Conservation (phyloP, 495 filamentous ascomycete species). For the Tuber melanosporum region DNA sequence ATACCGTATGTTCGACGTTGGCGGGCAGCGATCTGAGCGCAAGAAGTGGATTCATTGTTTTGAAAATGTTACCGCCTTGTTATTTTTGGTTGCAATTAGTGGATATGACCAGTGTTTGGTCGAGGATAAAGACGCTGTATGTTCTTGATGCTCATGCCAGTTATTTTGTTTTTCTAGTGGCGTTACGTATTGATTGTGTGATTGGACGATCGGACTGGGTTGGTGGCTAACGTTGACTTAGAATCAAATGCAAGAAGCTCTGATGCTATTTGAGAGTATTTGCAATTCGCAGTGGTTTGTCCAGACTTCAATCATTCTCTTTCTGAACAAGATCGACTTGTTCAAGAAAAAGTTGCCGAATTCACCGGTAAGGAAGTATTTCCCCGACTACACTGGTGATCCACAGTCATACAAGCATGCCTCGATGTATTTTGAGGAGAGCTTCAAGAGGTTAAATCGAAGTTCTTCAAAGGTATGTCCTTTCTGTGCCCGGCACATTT, state of each 20-base stretch:
- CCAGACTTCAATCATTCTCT: conserved; percentile 90
- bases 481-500: not conserved
- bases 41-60: conserved; percentile 99
- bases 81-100: conserved; percentile 93
- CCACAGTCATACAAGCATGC: conserved; percentile 54
- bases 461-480: conserved; percentile 57
- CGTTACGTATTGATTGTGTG: not conserved
- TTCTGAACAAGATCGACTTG: conserved; percentile 98
- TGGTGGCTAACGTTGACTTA: conserved; percentile 42
- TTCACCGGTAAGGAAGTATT: conserved; percentile 80
- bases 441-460: conserved; percentile 79
- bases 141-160: conserved; percentile 41
- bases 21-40: conserved; percentile 90
- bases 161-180: conserved; percentile 9
- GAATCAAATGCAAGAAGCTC: conserved; percentile 99
- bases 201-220: not conserved
- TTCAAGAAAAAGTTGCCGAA: conserved; percentile 81
- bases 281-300: conserved; percentile 98
- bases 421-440: conserved; percentile 80
- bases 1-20: conserved; percentile 98
- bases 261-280: conserved; percentile 97
- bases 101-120: conserved; percentile 96
- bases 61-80: conserved; percentile 86
- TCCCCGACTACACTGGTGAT: conserved; percentile 78
- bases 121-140: conserved; percentile 93